Base-by-base conservation (phyloP, 1,284 basidiomycete genomes). In the Megacollybia platyphylla region DNA sequence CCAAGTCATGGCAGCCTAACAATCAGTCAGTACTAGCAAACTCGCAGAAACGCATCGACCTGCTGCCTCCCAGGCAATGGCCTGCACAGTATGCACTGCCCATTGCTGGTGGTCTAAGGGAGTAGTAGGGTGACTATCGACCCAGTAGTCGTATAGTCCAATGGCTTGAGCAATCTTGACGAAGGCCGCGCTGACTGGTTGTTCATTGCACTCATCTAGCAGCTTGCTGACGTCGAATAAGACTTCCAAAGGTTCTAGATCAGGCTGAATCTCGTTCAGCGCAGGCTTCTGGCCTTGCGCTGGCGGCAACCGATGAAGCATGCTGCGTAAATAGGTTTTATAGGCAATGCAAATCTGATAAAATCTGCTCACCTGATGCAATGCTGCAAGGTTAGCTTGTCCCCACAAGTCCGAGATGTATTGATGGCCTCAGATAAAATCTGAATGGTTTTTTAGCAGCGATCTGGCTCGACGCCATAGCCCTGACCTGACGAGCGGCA, bases 201-300 rank as follows among this genome's bases (percentile, higher is more conserved):
- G 84, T 48, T 77, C 76, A 54, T 74, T 64, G 49, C 66, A 58
- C 36, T 73, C 66, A 40, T 74, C 67, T 46, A 82, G 56, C 5
- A 83, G 63, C 53, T 83, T 83, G 51, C 68, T 68, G 11, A 78
- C 71, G 49, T 88, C 86, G 53, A 70, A 79, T 27, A 88, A 64
- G 27, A 87, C 68, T 57, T 88, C 85, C 4, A 77, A 61, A 7
- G 86, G 82, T 51, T 87, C 78, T 35, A 86, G 63, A 49, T 83
- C 73, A 2, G 79, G 71, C 54, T 87, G 82, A n/a, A 86, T 70
- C 57, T 83, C 79, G 52, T 85, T 85, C 30, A 86, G 57, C 36
- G 67, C 56, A 18, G 71, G 72, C 51, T 66, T 70, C 0, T 64
- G 63, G 8, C 65, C 61, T 42, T 65, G 59, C 15, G 60, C 57